Conservation (phyloP, 371 early-diverging fungal species). For the Funneliformis caledonium region DNA sequence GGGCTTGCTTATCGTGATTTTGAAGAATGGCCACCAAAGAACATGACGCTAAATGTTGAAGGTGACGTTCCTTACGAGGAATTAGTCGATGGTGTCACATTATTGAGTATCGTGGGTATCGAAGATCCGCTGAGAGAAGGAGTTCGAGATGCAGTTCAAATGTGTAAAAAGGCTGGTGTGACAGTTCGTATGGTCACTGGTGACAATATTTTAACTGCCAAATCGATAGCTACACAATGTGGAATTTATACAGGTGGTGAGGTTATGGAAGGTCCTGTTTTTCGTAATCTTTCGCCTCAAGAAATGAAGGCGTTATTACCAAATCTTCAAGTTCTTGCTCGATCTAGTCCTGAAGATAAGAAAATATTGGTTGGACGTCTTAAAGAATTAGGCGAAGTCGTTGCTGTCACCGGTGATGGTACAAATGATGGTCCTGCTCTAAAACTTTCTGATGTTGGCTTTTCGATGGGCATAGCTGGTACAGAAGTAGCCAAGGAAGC, state of each 20-base stretch:
- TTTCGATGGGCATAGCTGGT: conserved; percentile 82
- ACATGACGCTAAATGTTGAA: conserved; percentile 47
- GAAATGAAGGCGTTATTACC: conserved; percentile 64
- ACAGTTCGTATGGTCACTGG: conserved; percentile 88
- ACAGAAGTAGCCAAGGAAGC: conserved; percentile 87
- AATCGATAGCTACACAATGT: conserved; percentile 72
- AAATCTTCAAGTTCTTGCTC: conserved; percentile 70
- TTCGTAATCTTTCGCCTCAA: conserved; percentile 58
- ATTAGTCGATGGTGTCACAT: conserved; percentile 55
- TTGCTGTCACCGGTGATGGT: conserved; percentile 87
- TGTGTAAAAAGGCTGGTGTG: conserved; percentile 77
- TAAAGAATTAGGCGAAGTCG: conserved; percentile 66
- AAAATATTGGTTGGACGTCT: conserved; percentile 68
- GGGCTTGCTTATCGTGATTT: conserved; percentile 76
- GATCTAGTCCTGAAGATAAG: conserved; percentile 82
- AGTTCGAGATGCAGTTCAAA: conserved; percentile 68
- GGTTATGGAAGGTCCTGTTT: conserved; percentile 72
- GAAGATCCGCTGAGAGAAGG: conserved; percentile 77
- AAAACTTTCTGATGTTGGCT: conserved; percentile 81
- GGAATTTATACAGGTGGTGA: conserved; percentile 65
- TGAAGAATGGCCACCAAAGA: conserved; percentile 56
- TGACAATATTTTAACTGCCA: conserved; percentile 78
- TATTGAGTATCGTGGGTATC: conserved; percentile 71
- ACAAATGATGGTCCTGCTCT: conserved; percentile 81
- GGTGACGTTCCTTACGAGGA: conserved; percentile 59